Evolutionary conservation across 1,284 basidiomycete genomes (phyloP), one percentile per base, ranked within the genome.

Genomic region (Volvariella surrecta): DNA sequence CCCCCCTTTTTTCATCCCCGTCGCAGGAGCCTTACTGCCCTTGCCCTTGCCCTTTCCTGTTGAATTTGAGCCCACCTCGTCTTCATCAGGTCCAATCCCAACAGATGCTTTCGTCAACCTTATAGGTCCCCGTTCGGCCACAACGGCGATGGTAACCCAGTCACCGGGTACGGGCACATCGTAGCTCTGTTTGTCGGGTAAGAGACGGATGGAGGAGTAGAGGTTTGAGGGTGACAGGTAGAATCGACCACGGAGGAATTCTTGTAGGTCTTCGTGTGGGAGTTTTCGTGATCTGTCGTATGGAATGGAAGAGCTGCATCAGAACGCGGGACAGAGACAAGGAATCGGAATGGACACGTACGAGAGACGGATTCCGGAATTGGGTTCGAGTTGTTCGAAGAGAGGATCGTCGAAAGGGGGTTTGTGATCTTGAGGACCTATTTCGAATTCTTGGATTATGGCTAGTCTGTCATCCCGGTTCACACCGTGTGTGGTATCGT

Each of bases 131-230:
- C 89, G 79, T 62, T 93, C 89, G 3, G 89, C 90, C 17, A 95
- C 77, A 4, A 93, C 89, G 1, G 86, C 90, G 42, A 95, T 86
- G 6, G 88, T 87, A 37, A 94, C 75, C 84, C 87, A 98, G 61
- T 98, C 95, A 1, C 89, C 88, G 3, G 80, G 76, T 3, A 98
- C 81, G 2, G 94, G 94, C 0, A 99, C 75, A 41, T 96, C 90
- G 60, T 92, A 94, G 11, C 82, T 82, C 44, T 83, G 79, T 51
- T 88, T 85, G 53, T 87, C 82, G 0, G 82, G 76, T 6, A 82
- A 72, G 0, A 88, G 74, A 9, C 87, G 80, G 37, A 90, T 74
- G 39, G 83, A 76, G 3, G 90, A 90, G 66, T 99, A 98, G 22
- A 99, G 68, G 20, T 74, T 76, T 0, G 90, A 91, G 0, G 93